A percentile compares a stretch with the other conserved stretches of the same genome.
Conservation (phyloP, 1,284 basidiomycete species). For the Heterobasidion occidentale region DNA sequence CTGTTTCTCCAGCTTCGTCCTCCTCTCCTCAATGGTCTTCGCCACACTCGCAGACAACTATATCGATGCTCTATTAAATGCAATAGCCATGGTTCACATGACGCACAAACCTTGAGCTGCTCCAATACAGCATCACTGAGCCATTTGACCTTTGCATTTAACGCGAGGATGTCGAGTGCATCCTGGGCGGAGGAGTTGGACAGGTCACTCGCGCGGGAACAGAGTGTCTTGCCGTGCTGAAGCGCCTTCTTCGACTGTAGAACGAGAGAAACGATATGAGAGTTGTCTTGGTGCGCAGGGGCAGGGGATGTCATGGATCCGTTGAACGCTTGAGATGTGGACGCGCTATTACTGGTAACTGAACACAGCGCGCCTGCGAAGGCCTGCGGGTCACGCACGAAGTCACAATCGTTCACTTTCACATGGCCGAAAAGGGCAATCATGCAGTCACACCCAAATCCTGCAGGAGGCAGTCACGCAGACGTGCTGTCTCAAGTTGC, state of each 20-base stretch:
- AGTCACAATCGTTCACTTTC: no score
- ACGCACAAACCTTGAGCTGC: slow-evolving; percentile 53
- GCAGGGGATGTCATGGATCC: slow-evolving; percentile 4
- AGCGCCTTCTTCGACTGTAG: slow-evolving; percentile 74
- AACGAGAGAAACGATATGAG: slow-evolving; percentile 62
- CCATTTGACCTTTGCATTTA: slow-evolving; percentile 75
- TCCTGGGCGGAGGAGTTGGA: slow-evolving; percentile 55
- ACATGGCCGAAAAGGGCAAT: no score
- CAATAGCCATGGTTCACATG: background rate
- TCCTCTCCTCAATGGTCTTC: slow-evolving; percentile 65
- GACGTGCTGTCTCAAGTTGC: background rate
- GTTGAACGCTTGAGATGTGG: background rate
- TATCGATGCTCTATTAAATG: background rate
- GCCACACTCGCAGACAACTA: slow-evolving; percentile 67
- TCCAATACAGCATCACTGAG: slow-evolving; percentile 62
- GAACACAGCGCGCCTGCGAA: no score
- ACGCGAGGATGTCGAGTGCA: slow-evolving; percentile 60
- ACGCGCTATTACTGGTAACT: background rate
- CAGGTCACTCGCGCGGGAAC: slow-evolving; percentile 50
- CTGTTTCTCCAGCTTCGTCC: slow-evolving; percentile 46
- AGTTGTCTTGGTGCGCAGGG: slow-evolving; percentile 13
- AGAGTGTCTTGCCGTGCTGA: slow-evolving; percentile 66
- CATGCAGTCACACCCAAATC: no score
- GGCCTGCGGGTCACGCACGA: no score
- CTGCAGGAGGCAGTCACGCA: no score